Evolutionary conservation across 148 eudicot species (phyloP).

Genomic region (Fagopyrum homotropicum): DNA sequence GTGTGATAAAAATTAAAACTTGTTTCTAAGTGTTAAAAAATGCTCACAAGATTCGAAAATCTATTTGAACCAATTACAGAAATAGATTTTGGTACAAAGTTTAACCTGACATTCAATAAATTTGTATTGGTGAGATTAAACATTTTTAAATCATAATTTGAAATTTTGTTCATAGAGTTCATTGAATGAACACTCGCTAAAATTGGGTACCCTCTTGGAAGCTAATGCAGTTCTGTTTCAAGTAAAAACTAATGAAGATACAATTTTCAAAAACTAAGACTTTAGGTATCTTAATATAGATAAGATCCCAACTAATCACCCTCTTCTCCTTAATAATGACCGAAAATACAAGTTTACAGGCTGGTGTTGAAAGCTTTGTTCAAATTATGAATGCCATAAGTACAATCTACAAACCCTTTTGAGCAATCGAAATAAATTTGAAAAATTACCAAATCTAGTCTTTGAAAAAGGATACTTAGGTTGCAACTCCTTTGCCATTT

Average conservation of each 20-base stretch:
- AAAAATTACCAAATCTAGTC: background rate
- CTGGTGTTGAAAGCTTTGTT: conserved; percentile 4
- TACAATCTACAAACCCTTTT: conserved; percentile 4
- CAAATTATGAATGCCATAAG: background rate
- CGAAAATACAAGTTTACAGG: conserved; percentile 10
- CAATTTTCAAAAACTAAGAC: background rate
- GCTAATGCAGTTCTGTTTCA: background rate
- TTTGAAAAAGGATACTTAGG: background rate
- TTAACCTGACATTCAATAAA: no score
- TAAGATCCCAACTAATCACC: conserved; percentile 8
- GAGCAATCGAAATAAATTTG: background rate
- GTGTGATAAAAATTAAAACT: no score
- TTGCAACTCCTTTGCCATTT: conserved; percentile 1
- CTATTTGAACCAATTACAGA: no score
- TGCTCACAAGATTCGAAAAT: no score
- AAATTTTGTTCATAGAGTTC: background rate
- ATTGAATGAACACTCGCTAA: background rate
- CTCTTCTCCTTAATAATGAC: conserved; percentile 11
- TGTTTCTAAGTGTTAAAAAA: no score
- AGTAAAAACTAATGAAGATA: background rate
- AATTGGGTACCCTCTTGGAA: background rate
- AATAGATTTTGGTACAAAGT: no score
- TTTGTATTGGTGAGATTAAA: background rate
- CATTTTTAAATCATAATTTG: background rate
- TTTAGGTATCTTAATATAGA: background rate